Evolutionary conservation across 176 grass and related monocot genomes (phyloP), one percentile per base, ranked within the genome.

Genomic region (Ensete ventricosum): DNA sequence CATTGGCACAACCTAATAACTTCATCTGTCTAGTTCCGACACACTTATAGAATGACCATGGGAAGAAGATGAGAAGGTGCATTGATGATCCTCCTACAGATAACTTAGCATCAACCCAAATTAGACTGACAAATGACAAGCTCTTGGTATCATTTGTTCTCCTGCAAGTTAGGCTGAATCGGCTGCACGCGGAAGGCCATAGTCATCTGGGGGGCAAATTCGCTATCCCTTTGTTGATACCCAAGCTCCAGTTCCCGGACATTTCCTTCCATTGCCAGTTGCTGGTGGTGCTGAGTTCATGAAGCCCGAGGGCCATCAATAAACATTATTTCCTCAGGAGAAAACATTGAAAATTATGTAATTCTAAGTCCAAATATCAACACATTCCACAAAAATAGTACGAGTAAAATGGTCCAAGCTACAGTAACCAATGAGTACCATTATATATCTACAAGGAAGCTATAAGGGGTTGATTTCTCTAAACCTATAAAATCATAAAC

Each of bases 171-270:
- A 69, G 88, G 96, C 63, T 99, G 96, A 53, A 82, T 91, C 51
- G 88, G 88, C 77, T 99, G 96, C 43, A 99, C 86, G 0, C 88
- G 90, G 73, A 99, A 99, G 22, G 81, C 92, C 82, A 95, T 87
- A 20, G 88, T 88, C 78, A 99, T 99, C 78, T 99, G 96, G 12
- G 88, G 80, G 1, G 78, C 84, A 68, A 98, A 87, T 52, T 98
- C 86, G 79, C 90, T 83, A 64, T 93, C 90, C 75, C 80, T 74
- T 54, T 86, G 82, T 54, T 90, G 76, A 69, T 79, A 98, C 7
- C 88, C 82, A 74, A 98, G 85, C 73, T 98, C 94, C 50, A 91
- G 85, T 19, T 91, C 88, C 79, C 86, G 85, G 77, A 99, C 85
- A 82, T 82, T 89, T 50, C 84, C 86, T 19, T 86, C 84, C 74